Evolutionary conservation across 352 stramenopile species (phyloP).

Genomic region (Phytophthora europaea): DNA sequence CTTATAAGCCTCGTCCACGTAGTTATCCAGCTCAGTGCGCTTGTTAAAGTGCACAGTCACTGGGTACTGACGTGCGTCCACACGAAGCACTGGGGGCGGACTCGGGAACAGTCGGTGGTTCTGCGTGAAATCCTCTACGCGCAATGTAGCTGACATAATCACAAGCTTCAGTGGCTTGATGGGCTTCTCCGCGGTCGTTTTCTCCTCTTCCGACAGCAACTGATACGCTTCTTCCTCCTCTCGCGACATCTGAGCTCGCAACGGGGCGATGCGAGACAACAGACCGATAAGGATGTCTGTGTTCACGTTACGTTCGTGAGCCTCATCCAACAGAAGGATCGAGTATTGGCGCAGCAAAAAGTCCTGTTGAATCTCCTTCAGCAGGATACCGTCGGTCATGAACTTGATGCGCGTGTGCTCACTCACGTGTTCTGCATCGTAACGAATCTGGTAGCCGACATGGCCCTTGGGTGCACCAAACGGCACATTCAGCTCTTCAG

Average conservation of each 20-base stretch:
- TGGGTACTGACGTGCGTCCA: conserved; percentile 96
- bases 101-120: conserved; percentile 95
- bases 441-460: conserved; percentile 99
- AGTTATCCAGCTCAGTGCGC: conserved; percentile 98
- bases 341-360: conserved; percentile 85
- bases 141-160: conserved; percentile 99
- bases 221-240: conserved; percentile 72
- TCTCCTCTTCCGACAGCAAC: conserved; percentile 54
- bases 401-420: conserved; percentile 97
- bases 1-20: conserved; percentile 95
- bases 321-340: conserved; percentile 94
- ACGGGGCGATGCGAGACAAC: conserved; percentile 94
- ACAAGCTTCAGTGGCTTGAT: conserved; percentile 85
- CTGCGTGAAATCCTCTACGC: conserved; percentile 97
- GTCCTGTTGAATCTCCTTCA: conserved; percentile 96
- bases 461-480: conserved; percentile 71
- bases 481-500: conserved; percentile 95
- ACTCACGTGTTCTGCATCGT: conserved; percentile 95
- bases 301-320: conserved; percentile 97
- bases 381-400: conserved; percentile 99
- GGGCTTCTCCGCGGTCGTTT: conserved; percentile 55
- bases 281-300: conserved; percentile 98
- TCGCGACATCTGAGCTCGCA: conserved; percentile 90
- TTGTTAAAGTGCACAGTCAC: conserved; percentile 99
- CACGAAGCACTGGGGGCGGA: conserved; percentile 93